Evolutionary conservation across 2,329 filamentous ascomycete genomes (phyloP), one percentile per base, ranked within the genome.

Genomic region (Penicillium freii): DNA sequence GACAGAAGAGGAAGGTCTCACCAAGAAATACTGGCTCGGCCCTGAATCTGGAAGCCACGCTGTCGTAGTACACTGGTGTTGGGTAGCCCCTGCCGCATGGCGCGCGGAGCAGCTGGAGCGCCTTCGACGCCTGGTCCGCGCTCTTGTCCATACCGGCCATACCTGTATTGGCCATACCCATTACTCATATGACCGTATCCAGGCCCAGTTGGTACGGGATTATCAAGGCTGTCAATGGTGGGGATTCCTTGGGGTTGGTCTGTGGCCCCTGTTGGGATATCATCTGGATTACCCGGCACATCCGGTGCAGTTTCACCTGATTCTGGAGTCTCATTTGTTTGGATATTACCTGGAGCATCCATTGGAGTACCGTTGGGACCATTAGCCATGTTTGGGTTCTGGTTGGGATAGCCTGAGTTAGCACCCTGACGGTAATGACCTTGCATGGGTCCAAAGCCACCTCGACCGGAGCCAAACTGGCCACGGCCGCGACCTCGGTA

Each of bases 81-180:
- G 51, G 90, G 89, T 11, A 92, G 80, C 31, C 92, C 91, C 75
- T 94, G 89, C 62, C 93, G 85, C 91, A 97, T 96, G 19, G 94
- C 94, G 76, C 94, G 92, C 47, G 94, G 94, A 10, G 92, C 94
- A 54, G 89, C 96, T 29, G 94, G 94, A 29, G 94, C 94, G 77
- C 84, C 84, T 69, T 79, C 79, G 51, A 86, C 83, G 38, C 83
- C 83, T 82, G 91, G 76, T 56, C 81, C 81, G 56, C 78, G 78
- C 66, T 77, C 74, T 42, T 73, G 77, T 31, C 72, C 73, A 46
- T 75, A 75, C 67, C 77, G 72, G 62, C 77, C 70, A 69, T 69
- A 73, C 8, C 71, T 71, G 15, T 62, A 55, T 15, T 59, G 63
- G 1, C 50, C 59, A 66, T 66, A 48, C 57, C 69, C 59, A 72